Evolutionary conservation across 768 basidiomycete species (phyloP), one percentile per base, ranked within the genome.

Genomic region (Agrocybe chaxingu): DNA sequence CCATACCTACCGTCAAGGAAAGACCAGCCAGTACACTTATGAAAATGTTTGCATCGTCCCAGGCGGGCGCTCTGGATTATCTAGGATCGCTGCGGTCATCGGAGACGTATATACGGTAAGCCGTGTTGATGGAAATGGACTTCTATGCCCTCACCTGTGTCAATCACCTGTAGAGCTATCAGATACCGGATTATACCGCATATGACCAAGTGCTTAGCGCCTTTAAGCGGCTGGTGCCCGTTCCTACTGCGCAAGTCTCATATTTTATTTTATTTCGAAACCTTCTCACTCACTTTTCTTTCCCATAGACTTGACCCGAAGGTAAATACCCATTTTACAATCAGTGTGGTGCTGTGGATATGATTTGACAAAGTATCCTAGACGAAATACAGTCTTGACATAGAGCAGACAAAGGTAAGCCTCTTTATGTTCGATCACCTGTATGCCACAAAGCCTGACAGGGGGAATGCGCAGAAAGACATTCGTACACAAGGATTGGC

Each of bases 41-140:
- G 92, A 95, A 69, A 98, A 98, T 61, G 87, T 92, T 9, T 93
- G 90, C 61, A 96, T 98, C 58, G 94, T 97, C 0, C 95, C 95
- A 9, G 95, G 95, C 39, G 95, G 95, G 11, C 85, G 92, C 48
- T 77, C 94, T 2, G 94, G 94, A 8, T 77, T 98, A 54, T 89
- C 91, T 29, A 85, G 95, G 52, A 79, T 98, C 18, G 93, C 94
- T 10, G 90, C 95, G 11, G 94, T 98, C 44, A 80, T 98, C 50
- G 85, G 90, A 38, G 90, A 94, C 62, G 91, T 94, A 45, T 92
- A 91, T 57, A 86, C 84, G 37, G 90, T 88, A 57, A 53, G 76
- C 60, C 34, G 40, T 34, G 9, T 50, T 42, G 41, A 30, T 7
- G 9, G 32, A 30, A 19, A 36, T 19, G 34, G 10, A 12, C 51